phyloP scores from a whole-genome alignment of 2,329 filamentous ascomycete species.

The Botrytis fabae region DNA sequence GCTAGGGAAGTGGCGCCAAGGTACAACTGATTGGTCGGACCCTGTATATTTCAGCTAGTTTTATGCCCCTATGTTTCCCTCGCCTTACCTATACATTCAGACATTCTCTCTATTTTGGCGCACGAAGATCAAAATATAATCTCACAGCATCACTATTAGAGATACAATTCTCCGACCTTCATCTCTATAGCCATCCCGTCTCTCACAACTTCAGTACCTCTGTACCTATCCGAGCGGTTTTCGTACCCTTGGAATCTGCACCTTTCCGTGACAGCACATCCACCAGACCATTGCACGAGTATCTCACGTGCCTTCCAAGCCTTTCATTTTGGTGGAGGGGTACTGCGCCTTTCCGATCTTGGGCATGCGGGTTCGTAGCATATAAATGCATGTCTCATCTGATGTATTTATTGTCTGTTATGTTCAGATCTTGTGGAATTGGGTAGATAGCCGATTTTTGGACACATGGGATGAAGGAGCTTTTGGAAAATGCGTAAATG shows the following conservation, averaged over 20 bases:
- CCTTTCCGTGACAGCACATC: slow-evolving; percentile 21
- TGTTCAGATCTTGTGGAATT: neutral
- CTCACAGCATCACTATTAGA: slow-evolving; percentile 10
- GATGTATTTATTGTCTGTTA: neutral
- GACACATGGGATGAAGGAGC: neutral
- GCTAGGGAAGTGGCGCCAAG: neutral
- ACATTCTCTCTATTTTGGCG: neutral
- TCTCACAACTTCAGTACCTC: slow-evolving; percentile 4
- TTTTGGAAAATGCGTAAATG: neutral
- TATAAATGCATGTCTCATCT: slow-evolving; percentile 17
- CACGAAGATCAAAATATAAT: neutral
- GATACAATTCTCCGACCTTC: slow-evolving; percentile 17
- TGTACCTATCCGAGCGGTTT: slow-evolving; percentile 16
- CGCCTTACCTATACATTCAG: neutral
- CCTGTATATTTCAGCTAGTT: slow-evolving; percentile 14
- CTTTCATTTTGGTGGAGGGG: slow-evolving; percentile 11
- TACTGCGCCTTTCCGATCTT: slow-evolving; percentile 13
- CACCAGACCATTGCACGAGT: slow-evolving; percentile 15
- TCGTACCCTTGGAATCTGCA: slow-evolving; percentile 22
- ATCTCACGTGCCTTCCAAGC: slow-evolving; percentile 17
- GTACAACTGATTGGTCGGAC: neutral
- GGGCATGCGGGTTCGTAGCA: neutral
- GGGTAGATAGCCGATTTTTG: neutral
- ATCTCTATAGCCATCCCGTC: slow-evolving; percentile 9
- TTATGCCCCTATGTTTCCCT: neutral